Evolutionary conservation across 345 rosid species (phyloP), one percentile per base, ranked within the genome.

Genomic region (Eucalyptus erythrocorys): DNA sequence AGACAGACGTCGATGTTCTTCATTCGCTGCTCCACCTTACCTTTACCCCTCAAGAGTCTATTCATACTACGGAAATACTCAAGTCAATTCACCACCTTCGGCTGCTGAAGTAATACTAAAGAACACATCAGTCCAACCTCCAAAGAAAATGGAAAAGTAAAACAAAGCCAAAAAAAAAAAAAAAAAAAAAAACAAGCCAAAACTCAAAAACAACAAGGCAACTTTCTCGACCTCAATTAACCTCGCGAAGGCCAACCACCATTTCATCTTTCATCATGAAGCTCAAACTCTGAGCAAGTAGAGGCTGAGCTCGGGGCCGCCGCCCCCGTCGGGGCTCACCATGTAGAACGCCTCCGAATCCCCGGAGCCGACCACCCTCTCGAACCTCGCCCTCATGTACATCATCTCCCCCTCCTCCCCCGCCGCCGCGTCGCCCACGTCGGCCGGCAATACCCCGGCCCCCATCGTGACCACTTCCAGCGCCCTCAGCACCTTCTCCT

Each of bases 301-400:
- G 47, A 97, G 90, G 92, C 99, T 96, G 48, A 97, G 99, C 90
- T 97, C 99, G 68, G 99, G 99, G n/a, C 99, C 98, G 27, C 96
- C 96, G 84, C 90, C 85, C 47, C 95, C 95, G 84, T 95, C 98
- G 48, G 98, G 99, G 91, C 94, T 97, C 96, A 97, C 92, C 99
- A 97, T 97, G 91, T 97, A 96, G 88, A 96, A 97, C 12, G 99
- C 98, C 87, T 97, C 99, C 8, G 99, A 97, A 88, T 97, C 97
- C 90, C 91, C 95, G 10, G 99, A 96, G 40, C 99, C 99, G 2
- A 94, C 94, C 68, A 97, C 99, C 91, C 99, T 90, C 93, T 97
- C 99, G 82, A 96, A 96, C 91, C 96, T 91, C 68, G 99, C 98
- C 93, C 99, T 95, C 98, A 98, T 95, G 88, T 96, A 96, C 99